Evolutionary conservation across 805 yeast species (phyloP).

Genomic region (Schizosaccharomyces osmophilus): DNA sequence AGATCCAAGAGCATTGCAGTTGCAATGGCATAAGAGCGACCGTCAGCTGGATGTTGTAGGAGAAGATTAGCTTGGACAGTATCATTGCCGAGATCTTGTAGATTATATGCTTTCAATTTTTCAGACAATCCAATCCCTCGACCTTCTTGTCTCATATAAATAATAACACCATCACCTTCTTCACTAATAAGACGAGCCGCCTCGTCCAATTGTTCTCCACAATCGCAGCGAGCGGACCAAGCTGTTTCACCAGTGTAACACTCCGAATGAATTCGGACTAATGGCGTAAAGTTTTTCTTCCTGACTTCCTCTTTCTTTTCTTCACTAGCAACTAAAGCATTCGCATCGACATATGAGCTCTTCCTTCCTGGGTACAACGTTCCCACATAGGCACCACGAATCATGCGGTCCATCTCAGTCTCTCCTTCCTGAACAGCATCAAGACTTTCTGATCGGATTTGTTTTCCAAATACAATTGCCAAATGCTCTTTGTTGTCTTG

Average conservation of each 20-base stretch:
- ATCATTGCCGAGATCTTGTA: constrained; percentile 95
- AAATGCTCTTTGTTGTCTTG: constrained; percentile 80
- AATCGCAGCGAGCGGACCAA: constrained; percentile 96
- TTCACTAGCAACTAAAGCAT: constrained; percentile 5
- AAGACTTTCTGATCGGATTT: constrained; percentile 52
- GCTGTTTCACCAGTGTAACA: constrained; percentile 98
- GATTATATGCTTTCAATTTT: constrained; percentile 80
- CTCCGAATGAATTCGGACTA: constrained; percentile 84
- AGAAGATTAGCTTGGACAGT: constrained; percentile 88
- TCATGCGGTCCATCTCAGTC: constrained; percentile 81
- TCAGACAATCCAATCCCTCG: constrained; percentile 97
- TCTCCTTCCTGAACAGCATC: constrained; percentile 41
- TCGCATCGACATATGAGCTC: constrained; percentile 17
- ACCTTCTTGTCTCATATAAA: constrained; percentile 90
- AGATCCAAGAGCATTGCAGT: constrained; percentile 77
- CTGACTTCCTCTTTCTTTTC: background rate
- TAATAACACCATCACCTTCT: constrained; percentile 78
- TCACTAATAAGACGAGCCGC: constrained; percentile 84
- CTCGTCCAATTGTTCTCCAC: constrained; percentile 97
- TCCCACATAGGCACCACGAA: constrained; percentile 94
- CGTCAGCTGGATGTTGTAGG: constrained; percentile 92
- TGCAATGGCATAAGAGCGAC: constrained; percentile 78
- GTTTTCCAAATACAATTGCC: constrained; percentile 91
- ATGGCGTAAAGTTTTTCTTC: constrained; percentile 10
- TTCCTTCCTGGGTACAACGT: constrained; percentile 66